Percentiles rank a stretch among this genome's conserved stretches.
Evolutionary conservation across 345 rosid species (phyloP).

Genomic region (Jatropha curcas): DNA sequence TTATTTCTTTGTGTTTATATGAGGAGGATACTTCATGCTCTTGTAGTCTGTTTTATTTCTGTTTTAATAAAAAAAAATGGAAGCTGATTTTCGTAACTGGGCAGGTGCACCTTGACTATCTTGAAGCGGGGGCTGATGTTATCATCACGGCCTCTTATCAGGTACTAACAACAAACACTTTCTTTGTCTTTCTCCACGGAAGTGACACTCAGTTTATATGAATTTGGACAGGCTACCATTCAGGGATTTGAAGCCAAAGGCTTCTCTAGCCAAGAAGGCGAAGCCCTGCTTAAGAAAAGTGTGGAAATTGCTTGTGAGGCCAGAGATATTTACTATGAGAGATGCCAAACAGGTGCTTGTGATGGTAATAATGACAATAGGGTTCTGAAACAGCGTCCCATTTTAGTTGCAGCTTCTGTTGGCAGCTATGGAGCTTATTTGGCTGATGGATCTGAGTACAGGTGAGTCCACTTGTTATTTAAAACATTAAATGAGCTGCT

Average conservation of each 20-base stretch:
- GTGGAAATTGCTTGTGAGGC: conserved; percentile 74
- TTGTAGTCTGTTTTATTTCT: background rate
- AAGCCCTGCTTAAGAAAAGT: conserved; percentile 61
- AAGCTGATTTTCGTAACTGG: conserved; percentile 23
- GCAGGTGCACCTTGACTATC: conserved; percentile 82
- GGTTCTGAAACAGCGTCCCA: conserved; percentile 50
- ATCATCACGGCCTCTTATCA: conserved; percentile 71
- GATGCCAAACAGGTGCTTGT: conserved; percentile 39
- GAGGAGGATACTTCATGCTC: background rate
- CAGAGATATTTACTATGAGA: conserved; percentile 46
- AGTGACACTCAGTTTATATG: conserved; percentile 18
- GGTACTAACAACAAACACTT: conserved; percentile 33
- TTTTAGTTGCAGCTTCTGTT: conserved; percentile 77
- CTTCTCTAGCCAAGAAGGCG: conserved; percentile 52
- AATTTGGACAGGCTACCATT: conserved; percentile 60
- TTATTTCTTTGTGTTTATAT: background rate
- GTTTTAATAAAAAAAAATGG: background rate
- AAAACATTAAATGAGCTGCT: background rate
- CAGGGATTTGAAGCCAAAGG: conserved; percentile 81
- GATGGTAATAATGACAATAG: conserved; percentile 27
- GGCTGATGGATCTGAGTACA: conserved; percentile 91
- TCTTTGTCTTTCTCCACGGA: background rate
- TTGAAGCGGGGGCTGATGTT: conserved; percentile 89
- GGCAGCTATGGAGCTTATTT: conserved; percentile 88
- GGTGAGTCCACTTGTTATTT: conserved; percentile 33